phyloP scores from a whole-genome alignment of 805 yeast genomes.

The Hanseniaspora meyeri region DNA sequence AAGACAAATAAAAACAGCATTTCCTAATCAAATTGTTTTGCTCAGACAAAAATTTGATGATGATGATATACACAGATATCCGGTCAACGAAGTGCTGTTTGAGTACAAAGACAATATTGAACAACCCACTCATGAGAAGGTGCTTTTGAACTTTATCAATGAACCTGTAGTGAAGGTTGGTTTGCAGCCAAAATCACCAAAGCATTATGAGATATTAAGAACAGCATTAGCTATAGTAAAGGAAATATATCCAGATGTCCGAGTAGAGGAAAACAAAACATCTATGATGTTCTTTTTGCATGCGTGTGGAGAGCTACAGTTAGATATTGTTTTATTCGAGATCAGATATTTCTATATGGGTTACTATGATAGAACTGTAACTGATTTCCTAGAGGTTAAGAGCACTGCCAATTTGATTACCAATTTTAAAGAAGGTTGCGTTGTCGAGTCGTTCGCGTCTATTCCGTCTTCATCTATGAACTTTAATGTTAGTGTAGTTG shows the following conservation, averaged over 20 bases:
- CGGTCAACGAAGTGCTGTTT: neutral
- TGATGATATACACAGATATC: constrained; percentile 34
- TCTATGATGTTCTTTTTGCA: constrained; percentile 73
- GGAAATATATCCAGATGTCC: constrained; percentile 52
- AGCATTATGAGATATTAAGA: constrained; percentile 60
- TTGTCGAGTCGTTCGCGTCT: constrained; percentile 52
- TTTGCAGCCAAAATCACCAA: constrained; percentile 67
- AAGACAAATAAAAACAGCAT: constrained; percentile 39
- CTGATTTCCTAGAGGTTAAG: constrained; percentile 49
- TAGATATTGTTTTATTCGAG: constrained; percentile 75
- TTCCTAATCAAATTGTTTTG: constrained; percentile 58
- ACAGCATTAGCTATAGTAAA: constrained; percentile 55
- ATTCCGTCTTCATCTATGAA: constrained; percentile 50
- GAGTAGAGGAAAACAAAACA: constrained; percentile 58
- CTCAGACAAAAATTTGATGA: constrained; percentile 49
- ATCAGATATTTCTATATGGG: constrained; percentile 42
- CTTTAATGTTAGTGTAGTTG: constrained; percentile 47
- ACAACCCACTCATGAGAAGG: neutral
- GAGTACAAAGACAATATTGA: neutral
- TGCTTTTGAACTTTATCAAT: constrained; percentile 27
- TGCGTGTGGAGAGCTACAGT: constrained; percentile 77
- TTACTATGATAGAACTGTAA: constrained; percentile 4
- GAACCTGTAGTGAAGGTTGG: constrained; percentile 67
- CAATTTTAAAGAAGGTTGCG: constrained; percentile 64
- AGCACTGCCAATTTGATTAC: constrained; percentile 70